phyloP scores from a whole-genome alignment of 768 basidiomycete genomes.

The Pholiota molesta region DNA sequence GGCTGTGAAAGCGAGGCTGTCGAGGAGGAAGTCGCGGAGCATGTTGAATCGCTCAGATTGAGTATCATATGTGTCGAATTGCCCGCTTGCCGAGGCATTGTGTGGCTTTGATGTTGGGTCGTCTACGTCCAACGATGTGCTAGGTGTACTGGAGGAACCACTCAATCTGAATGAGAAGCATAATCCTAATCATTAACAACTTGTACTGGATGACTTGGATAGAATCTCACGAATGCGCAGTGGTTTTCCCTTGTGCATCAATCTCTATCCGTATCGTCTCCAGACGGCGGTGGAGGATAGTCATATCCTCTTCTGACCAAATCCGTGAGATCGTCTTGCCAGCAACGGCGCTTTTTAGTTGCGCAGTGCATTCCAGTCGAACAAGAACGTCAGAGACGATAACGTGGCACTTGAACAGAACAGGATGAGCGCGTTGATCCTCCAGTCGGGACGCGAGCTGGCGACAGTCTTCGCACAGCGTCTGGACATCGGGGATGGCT shows the following conservation, averaged over 20 bases:
- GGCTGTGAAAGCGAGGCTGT: slow-evolving; percentile 13
- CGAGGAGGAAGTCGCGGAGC: slow-evolving; percentile 14
- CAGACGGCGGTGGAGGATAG: slow-evolving; percentile 5
- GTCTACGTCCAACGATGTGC: background rate
- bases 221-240: background rate
- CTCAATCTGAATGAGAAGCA: background rate
- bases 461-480: background rate
- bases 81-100: background rate
- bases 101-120: background rate
- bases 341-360: background rate
- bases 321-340: background rate
- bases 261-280: slow-evolving; percentile 5
- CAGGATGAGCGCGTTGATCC: background rate
- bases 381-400: slow-evolving; percentile 10
- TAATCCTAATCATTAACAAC: background rate
- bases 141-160: background rate
- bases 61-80: background rate
- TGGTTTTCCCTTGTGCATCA: background rate
- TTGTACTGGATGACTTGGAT: background rate
- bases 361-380: background rate
- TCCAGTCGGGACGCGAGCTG: background rate
- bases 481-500: background rate
- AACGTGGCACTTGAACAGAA: background rate
- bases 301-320: slow-evolving; percentile 11
- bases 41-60: slow-evolving; percentile 10